Conservation (phyloP, 2,329 filamentous ascomycete species). For the Dothistroma pini region DNA sequence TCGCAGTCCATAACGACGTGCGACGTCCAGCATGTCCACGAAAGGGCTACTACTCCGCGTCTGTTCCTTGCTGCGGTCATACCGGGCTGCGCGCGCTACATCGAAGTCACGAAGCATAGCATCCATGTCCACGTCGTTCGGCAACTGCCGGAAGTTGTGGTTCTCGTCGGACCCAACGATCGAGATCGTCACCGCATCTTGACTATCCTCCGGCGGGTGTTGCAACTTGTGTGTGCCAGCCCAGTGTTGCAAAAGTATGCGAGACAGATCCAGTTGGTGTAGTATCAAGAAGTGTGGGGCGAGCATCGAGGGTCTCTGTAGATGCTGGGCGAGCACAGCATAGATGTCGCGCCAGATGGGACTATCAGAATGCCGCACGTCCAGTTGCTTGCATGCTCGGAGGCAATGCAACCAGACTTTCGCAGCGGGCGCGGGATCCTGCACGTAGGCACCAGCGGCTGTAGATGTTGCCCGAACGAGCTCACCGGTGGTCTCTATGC, state of each 20-base stretch:
- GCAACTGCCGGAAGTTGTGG: neutral
- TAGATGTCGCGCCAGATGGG: constrained; percentile 19
- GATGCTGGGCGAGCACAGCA: constrained; percentile 2
- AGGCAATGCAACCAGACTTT: constrained; percentile 12
- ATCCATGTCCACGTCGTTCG: neutral
- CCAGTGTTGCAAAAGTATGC: constrained; percentile 22
- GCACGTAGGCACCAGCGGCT: neutral
- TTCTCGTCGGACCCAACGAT: neutral
- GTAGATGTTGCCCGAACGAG: neutral
- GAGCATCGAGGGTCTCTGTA: constrained; percentile 10
- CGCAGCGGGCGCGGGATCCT: neutral
- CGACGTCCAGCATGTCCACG: neutral
- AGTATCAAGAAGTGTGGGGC: constrained; percentile 17
- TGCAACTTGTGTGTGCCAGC: neutral
- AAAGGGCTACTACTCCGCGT: neutral
- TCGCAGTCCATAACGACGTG: neutral
- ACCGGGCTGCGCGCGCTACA: neutral
- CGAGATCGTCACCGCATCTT: neutral
- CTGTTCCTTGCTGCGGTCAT: neutral
- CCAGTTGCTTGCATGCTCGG: neutral
- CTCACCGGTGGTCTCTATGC: neutral
- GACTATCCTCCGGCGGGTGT: neutral
- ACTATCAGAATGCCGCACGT: neutral
- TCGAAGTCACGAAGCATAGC: neutral
- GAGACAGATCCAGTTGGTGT: constrained; percentile 8